A percentile compares a stretch with the other conserved stretches of the same genome.
Evolutionary conservation across 2,329 filamentous ascomycete genomes (phyloP).

Genomic region (Cercospora zeina): DNA sequence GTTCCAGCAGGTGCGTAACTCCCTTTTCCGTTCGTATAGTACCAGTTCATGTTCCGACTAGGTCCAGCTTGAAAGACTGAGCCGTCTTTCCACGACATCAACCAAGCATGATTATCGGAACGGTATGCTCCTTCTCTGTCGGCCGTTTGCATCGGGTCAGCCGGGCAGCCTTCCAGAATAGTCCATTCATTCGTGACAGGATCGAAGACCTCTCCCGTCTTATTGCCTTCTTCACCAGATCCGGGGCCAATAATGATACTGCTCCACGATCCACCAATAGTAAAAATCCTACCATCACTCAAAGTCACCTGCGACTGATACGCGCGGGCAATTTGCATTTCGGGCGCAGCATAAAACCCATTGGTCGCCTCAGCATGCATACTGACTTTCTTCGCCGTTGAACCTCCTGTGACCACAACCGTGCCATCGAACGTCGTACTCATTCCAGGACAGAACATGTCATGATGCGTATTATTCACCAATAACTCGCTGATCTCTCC

Average conservation of each 20-base stretch:
- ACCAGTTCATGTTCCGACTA: conserved; percentile 59
- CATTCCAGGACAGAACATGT: background rate
- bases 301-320: conserved; percentile 1
- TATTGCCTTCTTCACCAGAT: conserved; percentile 2
- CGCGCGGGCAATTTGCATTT: conserved; percentile 4
- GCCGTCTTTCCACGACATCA: conserved; percentile 49
- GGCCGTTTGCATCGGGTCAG: conserved; percentile 23
- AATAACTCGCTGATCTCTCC: conserved; percentile 4
- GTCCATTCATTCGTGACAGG: conserved; percentile 1
- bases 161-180: background rate
- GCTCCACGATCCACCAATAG: background rate
- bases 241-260: background rate
- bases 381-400: conserved; percentile 1
- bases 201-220: background rate
- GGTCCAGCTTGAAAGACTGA: conserved; percentile 58
- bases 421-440: background rate
- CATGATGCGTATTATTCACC: background rate
- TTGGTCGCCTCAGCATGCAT: conserved; percentile 2
- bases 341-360: background rate
- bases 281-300: background rate
- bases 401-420: background rate
- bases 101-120: conserved; percentile 54
- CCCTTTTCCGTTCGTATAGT: conserved; percentile 49
- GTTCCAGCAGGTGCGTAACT: conserved; percentile 46
- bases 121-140: conserved; percentile 48